Evolutionary conservation across 257 asterid species (phyloP).

Genomic region (Buddleja alternifolia): DNA sequence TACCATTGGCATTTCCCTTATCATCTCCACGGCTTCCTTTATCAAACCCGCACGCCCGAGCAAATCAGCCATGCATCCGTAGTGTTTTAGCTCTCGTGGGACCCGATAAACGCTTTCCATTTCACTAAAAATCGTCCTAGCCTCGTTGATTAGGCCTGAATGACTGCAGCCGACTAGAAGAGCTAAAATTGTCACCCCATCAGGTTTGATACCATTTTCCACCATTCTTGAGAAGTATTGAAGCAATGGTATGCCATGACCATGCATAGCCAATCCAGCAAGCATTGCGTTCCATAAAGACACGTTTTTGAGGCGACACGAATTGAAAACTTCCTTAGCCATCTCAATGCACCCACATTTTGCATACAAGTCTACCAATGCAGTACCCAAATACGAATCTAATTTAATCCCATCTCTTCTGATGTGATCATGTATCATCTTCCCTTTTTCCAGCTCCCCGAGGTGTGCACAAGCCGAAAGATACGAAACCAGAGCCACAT

Average conservation of each 20-base stretch:
- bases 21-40: slow-evolving; percentile 68
- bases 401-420: slow-evolving; percentile 35
- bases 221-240: slow-evolving; percentile 67
- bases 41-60: slow-evolving; percentile 81
- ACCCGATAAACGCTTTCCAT: slow-evolving; percentile 72
- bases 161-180: slow-evolving; percentile 87
- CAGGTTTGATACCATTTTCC: slow-evolving; percentile 50
- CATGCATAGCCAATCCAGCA: slow-evolving; percentile 80
- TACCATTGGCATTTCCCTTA: slow-evolving; percentile 67
- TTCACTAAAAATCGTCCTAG: slow-evolving; percentile 51
- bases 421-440: slow-evolving; percentile 50
- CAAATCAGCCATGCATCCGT: slow-evolving; percentile 90
- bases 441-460: slow-evolving; percentile 71
- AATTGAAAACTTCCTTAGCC: slow-evolving; percentile 57
- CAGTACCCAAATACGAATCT: slow-evolving; percentile 73
- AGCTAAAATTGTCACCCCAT: slow-evolving; percentile 75
- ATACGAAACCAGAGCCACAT: slow-evolving; percentile 62
- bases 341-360: slow-evolving; percentile 75
- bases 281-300: slow-evolving; percentile 89
- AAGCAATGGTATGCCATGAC: slow-evolving; percentile 49
- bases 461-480: slow-evolving; percentile 87
- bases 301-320: slow-evolving; percentile 43
- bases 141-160: slow-evolving; percentile 66
- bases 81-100: slow-evolving; percentile 75
- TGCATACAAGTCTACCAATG: slow-evolving; percentile 73